Conservation (phyloP, 2,329 filamentous ascomycete genomes). For the Neofusicoccum cordaticola region DNA sequence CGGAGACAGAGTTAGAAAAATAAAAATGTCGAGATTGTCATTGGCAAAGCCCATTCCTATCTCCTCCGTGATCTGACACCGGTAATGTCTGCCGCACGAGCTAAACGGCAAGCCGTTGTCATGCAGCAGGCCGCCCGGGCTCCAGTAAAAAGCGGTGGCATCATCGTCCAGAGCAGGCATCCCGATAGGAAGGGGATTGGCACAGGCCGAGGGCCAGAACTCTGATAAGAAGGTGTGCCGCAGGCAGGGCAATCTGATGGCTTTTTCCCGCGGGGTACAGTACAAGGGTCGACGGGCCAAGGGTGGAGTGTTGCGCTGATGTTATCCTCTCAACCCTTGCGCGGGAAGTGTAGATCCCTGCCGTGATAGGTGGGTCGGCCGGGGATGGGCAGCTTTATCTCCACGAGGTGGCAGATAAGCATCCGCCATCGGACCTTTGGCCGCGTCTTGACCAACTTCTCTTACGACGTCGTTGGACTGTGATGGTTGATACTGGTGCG, state of each 20-base stretch:
- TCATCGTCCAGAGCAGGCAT: background rate
- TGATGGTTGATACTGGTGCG: background rate
- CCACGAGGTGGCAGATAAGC: background rate
- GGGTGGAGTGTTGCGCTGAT: background rate
- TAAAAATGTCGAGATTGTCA: background rate
- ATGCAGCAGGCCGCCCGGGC: background rate
- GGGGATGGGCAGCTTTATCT: background rate
- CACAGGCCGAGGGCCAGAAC: background rate
- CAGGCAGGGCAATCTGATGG: background rate
- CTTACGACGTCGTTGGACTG: background rate
- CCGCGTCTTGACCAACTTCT: slow-evolving; percentile 6
- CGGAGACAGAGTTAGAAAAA: background rate
- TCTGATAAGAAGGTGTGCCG: background rate
- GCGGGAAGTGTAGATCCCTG: background rate
- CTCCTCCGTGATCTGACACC: background rate
- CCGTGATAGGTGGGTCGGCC: background rate
- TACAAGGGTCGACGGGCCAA: background rate
- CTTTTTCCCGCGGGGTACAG: background rate
- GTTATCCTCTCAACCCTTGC: background rate
- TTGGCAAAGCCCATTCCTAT: background rate
- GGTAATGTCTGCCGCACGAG: background rate
- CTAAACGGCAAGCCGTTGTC: background rate
- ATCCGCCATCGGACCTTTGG: background rate
- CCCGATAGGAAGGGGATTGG: background rate
- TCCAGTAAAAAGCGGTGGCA: background rate